phyloP scores from a whole-genome alignment of 495 filamentous ascomycete genomes.

The Lophiostoma macrostomum region DNA sequence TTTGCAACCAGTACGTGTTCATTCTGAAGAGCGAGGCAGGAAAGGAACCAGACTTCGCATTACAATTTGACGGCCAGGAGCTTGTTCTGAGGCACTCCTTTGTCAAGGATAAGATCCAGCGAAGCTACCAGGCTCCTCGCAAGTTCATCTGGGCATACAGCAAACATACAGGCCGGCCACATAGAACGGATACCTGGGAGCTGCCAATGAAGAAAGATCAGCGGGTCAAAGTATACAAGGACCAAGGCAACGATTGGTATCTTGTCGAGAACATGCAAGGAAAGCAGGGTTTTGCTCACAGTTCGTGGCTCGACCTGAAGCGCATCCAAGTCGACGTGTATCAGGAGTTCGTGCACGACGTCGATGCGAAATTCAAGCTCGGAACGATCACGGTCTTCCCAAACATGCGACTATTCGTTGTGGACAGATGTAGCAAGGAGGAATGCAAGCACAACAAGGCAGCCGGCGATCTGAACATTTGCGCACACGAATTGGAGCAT shows the following conservation, averaged over 20 bases:
- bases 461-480: slow-evolving; percentile 2
- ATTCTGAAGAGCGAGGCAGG: neutral
- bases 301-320: slow-evolving; percentile 5
- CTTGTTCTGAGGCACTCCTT: neutral
- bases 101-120: neutral
- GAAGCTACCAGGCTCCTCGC: neutral
- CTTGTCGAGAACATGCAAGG: neutral
- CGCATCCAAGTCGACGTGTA: slow-evolving; percentile 1
- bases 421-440: slow-evolving; percentile 3
- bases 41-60: slow-evolving; percentile 4
- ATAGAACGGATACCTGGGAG: slow-evolving; percentile 11
- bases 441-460: slow-evolving; percentile 11
- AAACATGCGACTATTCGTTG: neutral
- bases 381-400: neutral
- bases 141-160: slow-evolving; percentile 1
- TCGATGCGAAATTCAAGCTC: neutral
- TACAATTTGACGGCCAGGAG: slow-evolving; percentile 2
- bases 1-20: slow-evolving; percentile 5
- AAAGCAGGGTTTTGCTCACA: slow-evolving; percentile 7
- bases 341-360: neutral
- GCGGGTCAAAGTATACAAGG: slow-evolving; percentile 12
- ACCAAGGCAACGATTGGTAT: slow-evolving; percentile 12
- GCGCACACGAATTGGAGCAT: slow-evolving; percentile 16
- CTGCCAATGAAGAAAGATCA: slow-evolving; percentile 12
- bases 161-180: neutral